Conservation (phyloP, 2,329 filamentous ascomycete species). For the Helminthosporium solani region DNA sequence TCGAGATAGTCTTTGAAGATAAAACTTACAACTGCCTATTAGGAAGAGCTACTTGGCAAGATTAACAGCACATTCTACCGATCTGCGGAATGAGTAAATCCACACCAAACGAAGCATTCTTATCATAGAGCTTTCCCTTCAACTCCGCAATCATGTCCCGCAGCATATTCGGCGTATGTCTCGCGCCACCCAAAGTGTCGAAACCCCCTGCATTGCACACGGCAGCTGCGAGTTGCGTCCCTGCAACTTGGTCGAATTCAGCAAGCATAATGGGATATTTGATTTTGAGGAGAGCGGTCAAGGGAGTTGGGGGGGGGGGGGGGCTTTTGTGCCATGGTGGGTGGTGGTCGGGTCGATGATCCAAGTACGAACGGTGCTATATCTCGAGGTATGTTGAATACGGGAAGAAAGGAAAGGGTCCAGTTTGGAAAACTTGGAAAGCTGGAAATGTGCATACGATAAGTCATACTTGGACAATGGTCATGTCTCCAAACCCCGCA, state of each 20-base stretch:
- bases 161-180: conserved; percentile 28
- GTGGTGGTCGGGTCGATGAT: too few species aligned
- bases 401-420: too few species aligned
- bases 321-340: not conserved
- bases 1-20: too few species aligned
- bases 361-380: too few species aligned
- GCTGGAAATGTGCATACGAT: not conserved
- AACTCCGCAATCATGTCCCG: conserved; percentile 30
- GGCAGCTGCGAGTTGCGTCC: conserved; percentile 25
- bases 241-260: conserved; percentile 27
- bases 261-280: conserved; percentile 31
- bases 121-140: conserved; percentile 21
- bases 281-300: conserved; percentile 23
- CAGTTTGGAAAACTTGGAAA: too few species aligned
- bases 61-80: conserved; percentile 30
- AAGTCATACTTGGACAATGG: too few species aligned
- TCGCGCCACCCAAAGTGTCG: conserved; percentile 25
- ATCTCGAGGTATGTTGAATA: too few species aligned
- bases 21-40: too few species aligned
- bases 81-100: conserved; percentile 40
- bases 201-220: conserved; percentile 30
- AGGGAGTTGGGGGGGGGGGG: not conserved
- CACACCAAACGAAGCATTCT: conserved; percentile 36
- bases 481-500: not conserved
- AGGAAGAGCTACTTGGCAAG: too few species aligned